A percentile compares a stretch with the other conserved stretches of the same genome.
These are phyloP conservation scores for Ophiostoma pallidulum DNA, from an alignment of 2,329 filamentous ascomycete genomes.

Conservation along the genomic window DNA sequence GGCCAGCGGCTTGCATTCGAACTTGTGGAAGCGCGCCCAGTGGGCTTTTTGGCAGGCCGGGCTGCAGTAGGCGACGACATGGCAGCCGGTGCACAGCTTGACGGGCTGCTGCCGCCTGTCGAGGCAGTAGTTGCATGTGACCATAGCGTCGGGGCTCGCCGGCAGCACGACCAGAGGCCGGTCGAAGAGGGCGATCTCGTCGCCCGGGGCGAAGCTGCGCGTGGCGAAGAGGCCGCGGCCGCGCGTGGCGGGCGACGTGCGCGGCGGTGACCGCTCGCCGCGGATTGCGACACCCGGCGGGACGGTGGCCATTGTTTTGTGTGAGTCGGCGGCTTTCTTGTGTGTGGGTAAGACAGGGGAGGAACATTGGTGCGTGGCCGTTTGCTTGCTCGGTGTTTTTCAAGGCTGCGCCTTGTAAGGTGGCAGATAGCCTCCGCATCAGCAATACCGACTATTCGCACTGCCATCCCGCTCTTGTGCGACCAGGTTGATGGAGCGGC, in stretches of 20 bases:
- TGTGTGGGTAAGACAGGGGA: too few relatives aligned
- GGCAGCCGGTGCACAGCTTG: constrained; percentile 43
- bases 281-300: constrained; percentile 16
- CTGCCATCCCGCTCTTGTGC: too few relatives aligned
- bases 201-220: constrained; percentile 34
- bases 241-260: neutral
- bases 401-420: too few relatives aligned
- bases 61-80: constrained; percentile 45
- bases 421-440: too few relatives aligned
- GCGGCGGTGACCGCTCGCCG: constrained; percentile 9
- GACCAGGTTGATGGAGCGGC: too few relatives aligned
- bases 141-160: constrained; percentile 30
- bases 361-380: too few relatives aligned
- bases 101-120: constrained; percentile 12
- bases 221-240: constrained; percentile 37
- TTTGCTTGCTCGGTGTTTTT: too few relatives aligned
- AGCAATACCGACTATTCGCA: too few relatives aligned
- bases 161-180: constrained; percentile 39
- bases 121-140: constrained; percentile 43
- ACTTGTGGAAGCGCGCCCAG: constrained; percentile 43
- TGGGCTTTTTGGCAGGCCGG: constrained; percentile 42
- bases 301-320: constrained; percentile 11
- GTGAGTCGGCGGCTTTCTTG: too few relatives aligned
- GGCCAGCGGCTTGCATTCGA: constrained; percentile 42
- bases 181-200: constrained; percentile 35